These are phyloP conservation scores for Globisporangium splendens DNA, from an alignment of 352 stramenopile species.

Conservation along the genomic window DNA sequence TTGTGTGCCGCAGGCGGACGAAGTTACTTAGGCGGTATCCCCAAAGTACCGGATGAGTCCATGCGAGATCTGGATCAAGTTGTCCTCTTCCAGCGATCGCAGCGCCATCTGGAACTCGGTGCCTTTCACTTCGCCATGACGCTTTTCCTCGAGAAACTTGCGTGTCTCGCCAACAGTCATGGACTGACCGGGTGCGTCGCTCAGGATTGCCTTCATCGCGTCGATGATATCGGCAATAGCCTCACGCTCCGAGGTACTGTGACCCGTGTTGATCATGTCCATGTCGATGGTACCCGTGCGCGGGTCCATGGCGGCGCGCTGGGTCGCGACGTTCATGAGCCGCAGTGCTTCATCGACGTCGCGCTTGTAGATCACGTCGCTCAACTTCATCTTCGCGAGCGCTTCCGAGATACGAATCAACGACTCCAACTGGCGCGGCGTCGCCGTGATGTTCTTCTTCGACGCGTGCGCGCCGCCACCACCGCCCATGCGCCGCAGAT, in stretches of 20 bases:
- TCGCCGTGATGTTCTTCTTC: constrained; percentile 97
- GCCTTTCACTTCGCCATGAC: constrained; percentile 69
- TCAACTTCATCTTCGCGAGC: constrained; percentile 94
- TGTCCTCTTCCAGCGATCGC: constrained; percentile 89
- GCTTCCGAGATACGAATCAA: constrained; percentile 98
- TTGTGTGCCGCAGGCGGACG: too few species aligned
- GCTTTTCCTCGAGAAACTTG: constrained; percentile 83
- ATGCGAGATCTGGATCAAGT: constrained; percentile 91
- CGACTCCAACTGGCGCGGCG: constrained; percentile 97
- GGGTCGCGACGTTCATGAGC: constrained; percentile 97
- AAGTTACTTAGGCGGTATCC: constrained; percentile 14
- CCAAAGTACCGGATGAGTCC: constrained; percentile 78
- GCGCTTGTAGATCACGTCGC: constrained; percentile 41
- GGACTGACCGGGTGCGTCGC: constrained; percentile 51
- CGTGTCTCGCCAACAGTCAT: constrained; percentile 87
- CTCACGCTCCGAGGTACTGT: constrained; percentile 88
- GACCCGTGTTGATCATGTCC: constrained; percentile 98
- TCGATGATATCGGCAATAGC: constrained; percentile 55
- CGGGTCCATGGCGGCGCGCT: constrained; percentile 96
- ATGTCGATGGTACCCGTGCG: constrained; percentile 99
- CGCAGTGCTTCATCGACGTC: constrained; percentile 95
- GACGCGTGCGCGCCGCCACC: constrained; percentile 31
- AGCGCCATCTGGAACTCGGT: constrained; percentile 89
- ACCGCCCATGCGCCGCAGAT: constrained; percentile 76
- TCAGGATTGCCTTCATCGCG: constrained; percentile 52